Conservation (phyloP, 768 basidiomycete species). For the Leccinellum albellum region DNA sequence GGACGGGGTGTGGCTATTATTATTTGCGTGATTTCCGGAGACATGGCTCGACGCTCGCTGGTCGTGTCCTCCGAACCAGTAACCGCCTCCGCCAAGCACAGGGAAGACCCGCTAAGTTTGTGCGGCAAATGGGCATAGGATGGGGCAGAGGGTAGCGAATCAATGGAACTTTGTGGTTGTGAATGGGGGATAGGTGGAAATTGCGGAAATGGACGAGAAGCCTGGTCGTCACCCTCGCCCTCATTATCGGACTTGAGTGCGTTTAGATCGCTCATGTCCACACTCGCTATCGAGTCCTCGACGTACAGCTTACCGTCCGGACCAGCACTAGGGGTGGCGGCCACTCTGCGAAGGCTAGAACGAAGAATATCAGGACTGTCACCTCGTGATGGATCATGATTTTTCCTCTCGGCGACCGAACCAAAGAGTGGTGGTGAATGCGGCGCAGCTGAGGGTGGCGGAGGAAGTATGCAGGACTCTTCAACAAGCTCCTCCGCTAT, state of each 20-base stretch:
- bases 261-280: conserved; percentile 32
- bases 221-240: conserved; percentile 21
- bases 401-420: conserved; percentile 6
- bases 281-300: conserved; percentile 27
- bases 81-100: conserved; percentile 8
- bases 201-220: conserved; percentile 26
- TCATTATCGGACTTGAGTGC: conserved; percentile 29
- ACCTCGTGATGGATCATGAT: conserved; percentile 8
- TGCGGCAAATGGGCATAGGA: conserved; percentile 22
- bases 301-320: conserved; percentile 1
- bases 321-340: background rate
- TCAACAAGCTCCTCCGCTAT: conserved; percentile 20
- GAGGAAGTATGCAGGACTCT: background rate
- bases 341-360: conserved; percentile 14
- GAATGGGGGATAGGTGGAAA: conserved; percentile 23
- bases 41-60: conserved; percentile 19
- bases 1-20: conserved; percentile 38
- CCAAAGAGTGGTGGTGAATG: conserved; percentile 4
- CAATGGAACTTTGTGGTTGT: conserved; percentile 4
- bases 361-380: conserved; percentile 23
- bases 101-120: conserved; percentile 21
- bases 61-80: conserved; percentile 6
- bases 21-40: conserved; percentile 40
- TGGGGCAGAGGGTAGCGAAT: conserved; percentile 6
- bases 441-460: background rate